Conservation (phyloP, 257 asterid species). For the Solanum paucissectum region DNA sequence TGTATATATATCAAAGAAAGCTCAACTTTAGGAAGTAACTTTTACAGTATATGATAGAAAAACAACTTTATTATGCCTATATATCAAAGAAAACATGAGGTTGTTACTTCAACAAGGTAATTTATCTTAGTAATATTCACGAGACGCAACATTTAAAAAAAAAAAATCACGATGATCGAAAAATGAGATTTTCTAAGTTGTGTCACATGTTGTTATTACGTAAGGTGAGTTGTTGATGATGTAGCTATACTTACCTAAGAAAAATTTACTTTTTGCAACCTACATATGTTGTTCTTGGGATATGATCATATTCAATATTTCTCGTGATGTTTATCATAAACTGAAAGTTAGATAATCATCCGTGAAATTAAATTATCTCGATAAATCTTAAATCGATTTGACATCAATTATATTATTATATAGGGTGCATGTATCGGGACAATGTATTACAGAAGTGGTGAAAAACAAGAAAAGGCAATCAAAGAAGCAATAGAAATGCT, state of each 20-base stretch:
- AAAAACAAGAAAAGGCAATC: conserved; percentile 1
- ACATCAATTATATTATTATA: not conserved
- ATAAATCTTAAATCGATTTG: not conserved
- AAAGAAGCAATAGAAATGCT: conserved; percentile 3
- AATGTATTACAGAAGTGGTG: not conserved
- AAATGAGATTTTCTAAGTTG: not conserved
- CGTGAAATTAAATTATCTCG: not conserved
- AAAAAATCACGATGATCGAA: not conserved
- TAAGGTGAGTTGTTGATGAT: not conserved
- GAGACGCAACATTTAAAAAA: no score
- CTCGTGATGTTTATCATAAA: not conserved
- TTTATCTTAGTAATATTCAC: not conserved
- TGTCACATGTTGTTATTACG: not conserved
- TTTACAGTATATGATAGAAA: no score
- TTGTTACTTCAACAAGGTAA: not conserved
- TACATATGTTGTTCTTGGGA: not conserved
- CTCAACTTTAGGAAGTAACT: no score
- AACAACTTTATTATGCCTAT: no score
- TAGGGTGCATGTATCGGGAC: not conserved
- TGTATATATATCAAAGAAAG: not conserved
- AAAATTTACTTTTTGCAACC: not conserved
- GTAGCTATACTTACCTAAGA: not conserved
- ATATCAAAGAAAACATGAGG: not conserved
- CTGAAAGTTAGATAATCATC: not conserved
- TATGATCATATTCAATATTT: not conserved